A percentile compares a stretch with the other conserved stretches of the same genome.
Evolutionary conservation across 2,329 filamentous ascomycete species (phyloP).

Genomic region (Ceratocystis colombiana): DNA sequence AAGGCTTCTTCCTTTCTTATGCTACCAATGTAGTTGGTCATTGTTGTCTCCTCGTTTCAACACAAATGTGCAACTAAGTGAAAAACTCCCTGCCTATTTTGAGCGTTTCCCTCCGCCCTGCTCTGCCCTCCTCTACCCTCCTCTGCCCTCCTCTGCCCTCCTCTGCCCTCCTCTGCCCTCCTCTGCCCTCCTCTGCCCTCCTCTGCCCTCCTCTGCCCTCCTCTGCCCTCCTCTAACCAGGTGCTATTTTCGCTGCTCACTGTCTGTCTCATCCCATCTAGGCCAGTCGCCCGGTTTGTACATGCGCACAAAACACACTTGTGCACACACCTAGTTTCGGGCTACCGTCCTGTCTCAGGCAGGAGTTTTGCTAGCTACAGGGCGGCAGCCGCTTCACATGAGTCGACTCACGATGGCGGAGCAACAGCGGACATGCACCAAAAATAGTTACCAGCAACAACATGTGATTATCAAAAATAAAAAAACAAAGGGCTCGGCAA

Average conservation of each 20-base stretch:
- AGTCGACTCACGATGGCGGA: background rate
- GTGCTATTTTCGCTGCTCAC: background rate
- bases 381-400: background rate
- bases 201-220: background rate
- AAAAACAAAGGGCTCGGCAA: background rate
- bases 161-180: too few relatives aligned
- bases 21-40: too few relatives aligned
- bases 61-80: too few relatives aligned
- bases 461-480: background rate
- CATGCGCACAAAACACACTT: background rate
- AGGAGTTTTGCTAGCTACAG: background rate
- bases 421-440: background rate
- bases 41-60: too few relatives aligned
- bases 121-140: background rate
- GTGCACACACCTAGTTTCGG: background rate
- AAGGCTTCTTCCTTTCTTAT: too few relatives aligned
- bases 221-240: background rate
- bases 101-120: background rate
- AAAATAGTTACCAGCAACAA: background rate
- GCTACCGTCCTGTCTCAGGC: background rate
- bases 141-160: background rate
- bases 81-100: too few relatives aligned
- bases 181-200: background rate
- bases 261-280: conserved; percentile 10
- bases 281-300: background rate